These are phyloP conservation scores for Heracleum sosnowskyi DNA, from an alignment of 129 eudicot genomes.

Conservation along the genomic window DNA sequence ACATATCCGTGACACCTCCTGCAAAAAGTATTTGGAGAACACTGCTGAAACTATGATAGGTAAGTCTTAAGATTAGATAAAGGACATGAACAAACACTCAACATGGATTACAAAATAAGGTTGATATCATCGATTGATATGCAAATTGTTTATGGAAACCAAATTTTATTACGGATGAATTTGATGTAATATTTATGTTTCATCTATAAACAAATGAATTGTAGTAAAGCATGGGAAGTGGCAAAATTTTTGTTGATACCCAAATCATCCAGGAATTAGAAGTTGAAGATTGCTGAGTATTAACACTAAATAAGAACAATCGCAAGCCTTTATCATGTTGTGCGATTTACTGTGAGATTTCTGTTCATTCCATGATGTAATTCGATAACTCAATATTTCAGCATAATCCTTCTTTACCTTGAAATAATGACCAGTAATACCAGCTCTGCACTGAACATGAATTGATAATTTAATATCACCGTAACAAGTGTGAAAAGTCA, in stretches of 20 bases:
- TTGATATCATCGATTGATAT: not conserved
- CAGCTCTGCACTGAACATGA: not conserved
- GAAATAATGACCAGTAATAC: not conserved
- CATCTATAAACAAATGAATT: not conserved
- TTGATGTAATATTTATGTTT: not conserved
- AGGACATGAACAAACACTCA: not conserved
- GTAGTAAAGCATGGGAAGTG: not conserved
- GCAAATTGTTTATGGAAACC: not conserved
- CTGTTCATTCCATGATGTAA: not conserved
- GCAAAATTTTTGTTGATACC: not conserved
- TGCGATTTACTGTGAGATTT: not conserved
- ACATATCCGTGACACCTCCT: not conserved
- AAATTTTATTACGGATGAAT: not conserved
- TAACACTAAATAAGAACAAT: not conserved
- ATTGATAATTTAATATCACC: no score
- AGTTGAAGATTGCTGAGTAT: not conserved
- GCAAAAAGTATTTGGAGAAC: not conserved
- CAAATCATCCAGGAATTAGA: not conserved
- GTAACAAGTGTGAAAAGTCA: no score
- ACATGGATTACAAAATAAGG: not conserved
- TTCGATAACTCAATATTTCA: not conserved
- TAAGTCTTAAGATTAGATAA: not conserved
- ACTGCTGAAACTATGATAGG: not conserved
- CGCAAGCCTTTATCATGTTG: not conserved
- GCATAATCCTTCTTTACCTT: not conserved